Evolutionary conservation across 805 yeast genomes (phyloP).

Genomic region (Metschnikowia corniflorae): DNA sequence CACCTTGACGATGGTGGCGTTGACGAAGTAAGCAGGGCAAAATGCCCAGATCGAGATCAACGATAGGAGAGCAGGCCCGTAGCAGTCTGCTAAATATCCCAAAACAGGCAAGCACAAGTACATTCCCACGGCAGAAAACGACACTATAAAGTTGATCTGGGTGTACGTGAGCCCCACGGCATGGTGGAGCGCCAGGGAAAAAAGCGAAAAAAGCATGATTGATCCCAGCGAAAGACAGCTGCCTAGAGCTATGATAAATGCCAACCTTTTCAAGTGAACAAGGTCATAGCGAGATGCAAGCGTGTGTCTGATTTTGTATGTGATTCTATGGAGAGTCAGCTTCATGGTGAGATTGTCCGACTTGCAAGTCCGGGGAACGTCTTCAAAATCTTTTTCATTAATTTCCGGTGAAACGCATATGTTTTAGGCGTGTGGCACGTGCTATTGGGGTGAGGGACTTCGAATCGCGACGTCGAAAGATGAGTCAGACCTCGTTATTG

Average conservation of each 20-base stretch:
- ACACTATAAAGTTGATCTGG: conserved; percentile 65
- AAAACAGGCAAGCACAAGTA: conserved; percentile 78
- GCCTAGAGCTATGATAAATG: conserved; percentile 55
- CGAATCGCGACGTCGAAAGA: too few species aligned
- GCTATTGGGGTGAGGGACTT: too few species aligned
- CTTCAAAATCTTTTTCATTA: too few species aligned
- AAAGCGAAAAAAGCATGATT: conserved; percentile 76
- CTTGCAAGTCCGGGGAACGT: too few species aligned
- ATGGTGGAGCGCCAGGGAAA: conserved; percentile 63
- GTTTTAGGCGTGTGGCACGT: too few species aligned
- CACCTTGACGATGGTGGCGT: conserved; percentile 22
- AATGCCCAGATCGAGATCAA: conserved; percentile 57
- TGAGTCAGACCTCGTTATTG: too few species aligned
- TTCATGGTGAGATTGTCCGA: too few species aligned
- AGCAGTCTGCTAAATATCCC: conserved; percentile 81
- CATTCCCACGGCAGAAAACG: conserved; percentile 73
- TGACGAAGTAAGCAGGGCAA: conserved; percentile 61
- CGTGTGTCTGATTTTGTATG: conserved; percentile 43
- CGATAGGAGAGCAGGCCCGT: conserved; percentile 74
- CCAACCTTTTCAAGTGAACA: conserved; percentile 40
- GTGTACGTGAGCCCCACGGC: conserved; percentile 61
- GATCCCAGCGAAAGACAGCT: conserved; percentile 81
- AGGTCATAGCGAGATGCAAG: conserved; percentile 42
- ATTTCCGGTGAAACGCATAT: too few species aligned
- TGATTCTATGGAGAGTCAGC: conserved; percentile 22